Evolutionary conservation across 257 asterid genomes (phyloP), one percentile per base, ranked within the genome.

Genomic region (Mitragyna speciosa): DNA sequence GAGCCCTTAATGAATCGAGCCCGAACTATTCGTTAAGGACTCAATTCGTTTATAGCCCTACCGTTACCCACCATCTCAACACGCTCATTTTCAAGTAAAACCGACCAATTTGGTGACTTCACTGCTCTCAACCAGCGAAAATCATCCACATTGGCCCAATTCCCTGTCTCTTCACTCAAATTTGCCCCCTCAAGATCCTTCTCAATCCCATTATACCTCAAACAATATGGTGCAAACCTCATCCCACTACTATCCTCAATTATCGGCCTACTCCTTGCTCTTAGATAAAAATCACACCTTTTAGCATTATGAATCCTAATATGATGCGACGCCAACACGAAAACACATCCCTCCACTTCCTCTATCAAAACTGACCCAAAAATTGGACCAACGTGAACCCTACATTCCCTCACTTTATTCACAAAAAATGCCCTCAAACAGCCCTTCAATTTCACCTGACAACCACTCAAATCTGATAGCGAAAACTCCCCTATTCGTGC

Each of bases 61-160:
- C n/a, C n/a, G n/a, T n/a, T n/a, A 82, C 87, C 84, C 30, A 89
- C 85, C 78, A 70, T 63, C 39, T 54, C 61, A 28, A 82, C 22
- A n/a, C 93, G 88, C 66, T 92, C 97, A 61, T 80, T 82, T 65
- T 93, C 94, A 0, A 87, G 96, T 66, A 95, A 78, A 85, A 91
- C 80, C 3, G 93, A 89, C 98, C 98, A 93, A 83, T 93, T 95
- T 0, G 98, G 98, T 31, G 97, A 94, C 75, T 90, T 97, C 80
- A 91, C 86, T 0, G 97, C 98, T 80, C 97, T 88, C 82, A 94
- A 78, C 98, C 98, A 94, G 63, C 86, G 85, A 82, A 94, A 93
- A 84, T 94, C 97, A 86, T 93, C 98, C 81, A 93, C 96, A 84
- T 93, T 90, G 17, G 73, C 91, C 97, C 98, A 94, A 83, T 93